A percentile compares a stretch with the other conserved stretches of the same genome.
Conservation (phyloP, 352 stramenopile species). For the Vaucheria bursata region DNA sequence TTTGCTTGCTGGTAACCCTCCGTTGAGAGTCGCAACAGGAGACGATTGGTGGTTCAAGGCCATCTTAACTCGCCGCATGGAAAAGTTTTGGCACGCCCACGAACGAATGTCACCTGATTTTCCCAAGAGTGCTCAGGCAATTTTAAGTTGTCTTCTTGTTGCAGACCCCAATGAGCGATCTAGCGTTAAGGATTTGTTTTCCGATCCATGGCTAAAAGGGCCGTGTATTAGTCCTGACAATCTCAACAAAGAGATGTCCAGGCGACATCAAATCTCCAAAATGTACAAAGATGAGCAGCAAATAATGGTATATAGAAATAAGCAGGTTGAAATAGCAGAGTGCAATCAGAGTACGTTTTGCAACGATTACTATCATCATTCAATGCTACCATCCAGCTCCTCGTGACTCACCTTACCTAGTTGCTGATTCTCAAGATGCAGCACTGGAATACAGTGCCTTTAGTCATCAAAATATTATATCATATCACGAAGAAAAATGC, state of each 20-base stretch:
- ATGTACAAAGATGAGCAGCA: too few relatives aligned
- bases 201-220: neutral
- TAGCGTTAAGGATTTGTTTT: neutral
- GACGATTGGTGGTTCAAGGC: constrained; percentile 72
- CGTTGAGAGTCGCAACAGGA: constrained; percentile 68
- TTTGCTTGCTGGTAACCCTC: constrained; percentile 73
- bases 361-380: too few relatives aligned
- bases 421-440: too few relatives aligned
- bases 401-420: too few relatives aligned
- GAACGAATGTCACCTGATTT: constrained; percentile 8
- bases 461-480: too few relatives aligned
- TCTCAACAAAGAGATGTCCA: neutral
- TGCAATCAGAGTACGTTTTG: too few relatives aligned
- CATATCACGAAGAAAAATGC: too few relatives aligned
- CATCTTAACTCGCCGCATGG: neutral
- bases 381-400: too few relatives aligned
- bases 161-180: neutral
- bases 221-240: neutral
- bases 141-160: constrained; percentile 6
- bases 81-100: constrained; percentile 26
- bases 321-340: too few relatives aligned
- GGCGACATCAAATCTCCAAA: too few relatives aligned
- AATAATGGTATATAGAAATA: too few relatives aligned
- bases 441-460: too few relatives aligned
- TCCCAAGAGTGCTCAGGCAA: constrained; percentile 5